Percentiles rank a stretch among this genome's conserved stretches.
These are phyloP conservation scores for Moniliophthora roreri DNA, from an alignment of 1,284 basidiomycete species.

Conservation along the genomic window DNA sequence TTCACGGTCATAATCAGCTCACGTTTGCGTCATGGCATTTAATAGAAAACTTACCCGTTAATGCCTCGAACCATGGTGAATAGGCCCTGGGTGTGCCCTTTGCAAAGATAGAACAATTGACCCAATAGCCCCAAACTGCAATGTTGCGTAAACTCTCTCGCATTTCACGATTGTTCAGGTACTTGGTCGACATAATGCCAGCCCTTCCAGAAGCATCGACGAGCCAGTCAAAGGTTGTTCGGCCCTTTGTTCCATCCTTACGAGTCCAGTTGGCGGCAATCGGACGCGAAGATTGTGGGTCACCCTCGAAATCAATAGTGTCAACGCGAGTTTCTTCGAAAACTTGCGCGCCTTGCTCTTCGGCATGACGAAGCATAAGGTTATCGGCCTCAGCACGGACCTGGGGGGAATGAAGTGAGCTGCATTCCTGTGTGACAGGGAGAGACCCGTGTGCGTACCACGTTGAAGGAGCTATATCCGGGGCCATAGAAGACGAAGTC, in stretches of 20 bases:
- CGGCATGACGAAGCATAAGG: conserved; percentile 59
- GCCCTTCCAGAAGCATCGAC: conserved; percentile 71
- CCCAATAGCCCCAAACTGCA: conserved; percentile 80
- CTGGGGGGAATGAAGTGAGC: conserved; percentile 28
- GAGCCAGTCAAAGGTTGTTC: conserved; percentile 57
- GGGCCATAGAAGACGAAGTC: conserved; percentile 60
- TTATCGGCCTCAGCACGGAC: conserved; percentile 65
- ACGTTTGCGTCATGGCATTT: conserved; percentile 2
- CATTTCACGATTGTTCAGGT: conserved; percentile 67
- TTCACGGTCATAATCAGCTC: conserved; percentile 27
- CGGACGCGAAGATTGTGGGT: neutral
- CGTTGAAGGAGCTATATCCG: conserved; percentile 64
- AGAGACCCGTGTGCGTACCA: conserved; percentile 43
- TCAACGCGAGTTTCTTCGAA: conserved; percentile 56
- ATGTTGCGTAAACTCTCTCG: conserved; percentile 70
- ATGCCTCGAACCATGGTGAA: conserved; percentile 70
- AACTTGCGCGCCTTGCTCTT: conserved; percentile 50
- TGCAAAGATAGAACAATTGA: conserved; percentile 52
- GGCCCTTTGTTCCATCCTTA: conserved; percentile 37
- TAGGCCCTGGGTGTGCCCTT: conserved; percentile 53
- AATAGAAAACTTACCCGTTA: conserved; percentile 48
- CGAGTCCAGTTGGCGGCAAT: conserved; percentile 9
- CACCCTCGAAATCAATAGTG: conserved; percentile 27
- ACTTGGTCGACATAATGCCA: conserved; percentile 64
- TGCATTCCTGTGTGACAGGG: neutral